phyloP scores from a whole-genome alignment of 805 yeast genomes.

The Candida suzukii region DNA sequence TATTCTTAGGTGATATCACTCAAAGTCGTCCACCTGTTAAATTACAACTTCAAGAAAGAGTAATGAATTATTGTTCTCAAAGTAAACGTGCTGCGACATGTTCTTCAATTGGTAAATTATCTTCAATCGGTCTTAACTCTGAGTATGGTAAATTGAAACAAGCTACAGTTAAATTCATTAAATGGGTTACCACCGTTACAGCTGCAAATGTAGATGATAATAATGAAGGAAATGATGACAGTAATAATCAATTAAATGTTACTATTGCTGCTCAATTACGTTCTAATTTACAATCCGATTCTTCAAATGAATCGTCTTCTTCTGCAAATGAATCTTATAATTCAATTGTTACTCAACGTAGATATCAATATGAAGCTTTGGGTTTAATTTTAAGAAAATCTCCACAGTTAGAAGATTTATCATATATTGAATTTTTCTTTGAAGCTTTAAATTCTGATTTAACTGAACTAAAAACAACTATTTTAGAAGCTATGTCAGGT shows the following conservation, averaged over 20 bases:
- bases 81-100: conserved; percentile 46
- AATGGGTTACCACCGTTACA: conserved; percentile 40
- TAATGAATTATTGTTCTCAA: conserved; percentile 41
- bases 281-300: conserved; percentile 30
- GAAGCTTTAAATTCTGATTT: conserved; percentile 62
- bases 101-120: conserved; percentile 36
- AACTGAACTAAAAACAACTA: conserved; percentile 53
- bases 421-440: conserved; percentile 58
- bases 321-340: conserved; percentile 10
- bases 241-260: conserved; percentile 26
- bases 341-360: conserved; percentile 38
- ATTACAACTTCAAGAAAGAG: conserved; percentile 46
- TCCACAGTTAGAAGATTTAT: conserved; percentile 37
- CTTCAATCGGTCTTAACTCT: conserved; percentile 55
- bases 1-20: conserved; percentile 45
- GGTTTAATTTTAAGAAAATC: conserved; percentile 54
- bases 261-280: conserved; percentile 47
- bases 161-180: conserved; percentile 54
- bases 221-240: conserved; percentile 3
- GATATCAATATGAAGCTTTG: conserved; percentile 69
- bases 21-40: conserved; percentile 45
- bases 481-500: conserved; percentile 65
- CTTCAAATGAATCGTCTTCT: no score
- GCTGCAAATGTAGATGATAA: conserved; percentile 8
- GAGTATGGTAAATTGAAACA: conserved; percentile 45